Conservation (phyloP, 495 filamentous ascomycete genomes). For the Pseudomonodictys pantanalensis region DNA sequence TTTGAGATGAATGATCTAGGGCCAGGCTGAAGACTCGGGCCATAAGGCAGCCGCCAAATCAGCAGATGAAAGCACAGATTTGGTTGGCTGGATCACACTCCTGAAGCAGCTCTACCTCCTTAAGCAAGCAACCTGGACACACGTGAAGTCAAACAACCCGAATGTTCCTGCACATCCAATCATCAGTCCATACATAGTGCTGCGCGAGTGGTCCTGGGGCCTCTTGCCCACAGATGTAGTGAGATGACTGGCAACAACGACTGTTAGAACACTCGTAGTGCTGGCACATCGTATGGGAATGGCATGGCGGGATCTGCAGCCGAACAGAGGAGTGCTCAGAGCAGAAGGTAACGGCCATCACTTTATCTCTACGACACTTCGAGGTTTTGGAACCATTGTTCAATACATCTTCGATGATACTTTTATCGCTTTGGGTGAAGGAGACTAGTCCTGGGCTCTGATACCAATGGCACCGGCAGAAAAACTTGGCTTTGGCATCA, state of each 20-base stretch:
- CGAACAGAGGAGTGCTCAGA: neutral
- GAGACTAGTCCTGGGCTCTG: neutral
- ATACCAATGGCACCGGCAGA: neutral
- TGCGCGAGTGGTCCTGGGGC: neutral
- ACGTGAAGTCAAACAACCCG: neutral
- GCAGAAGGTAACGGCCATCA: neutral
- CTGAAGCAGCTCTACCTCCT: neutral
- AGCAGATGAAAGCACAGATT: neutral
- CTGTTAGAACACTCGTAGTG: neutral
- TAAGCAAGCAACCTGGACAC: neutral
- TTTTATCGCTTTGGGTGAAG: neutral
- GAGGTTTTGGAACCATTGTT: neutral
- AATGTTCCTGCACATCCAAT: neutral
- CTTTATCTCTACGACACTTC: neutral
- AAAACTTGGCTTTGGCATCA: neutral
- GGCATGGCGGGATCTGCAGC: neutral
- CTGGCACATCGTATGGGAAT: neutral
- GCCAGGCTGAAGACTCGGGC: neutral
- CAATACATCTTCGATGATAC: neutral
- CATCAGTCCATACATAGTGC: neutral
- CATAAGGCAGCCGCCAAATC: too few species aligned
- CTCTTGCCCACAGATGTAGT: neutral
- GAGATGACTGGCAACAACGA: neutral
- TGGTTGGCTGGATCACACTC: neutral
- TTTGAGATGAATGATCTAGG: neutral